Base-by-base conservation (phyloP, 208 protist genomes). In the Wallacemonas sp. region DNA sequence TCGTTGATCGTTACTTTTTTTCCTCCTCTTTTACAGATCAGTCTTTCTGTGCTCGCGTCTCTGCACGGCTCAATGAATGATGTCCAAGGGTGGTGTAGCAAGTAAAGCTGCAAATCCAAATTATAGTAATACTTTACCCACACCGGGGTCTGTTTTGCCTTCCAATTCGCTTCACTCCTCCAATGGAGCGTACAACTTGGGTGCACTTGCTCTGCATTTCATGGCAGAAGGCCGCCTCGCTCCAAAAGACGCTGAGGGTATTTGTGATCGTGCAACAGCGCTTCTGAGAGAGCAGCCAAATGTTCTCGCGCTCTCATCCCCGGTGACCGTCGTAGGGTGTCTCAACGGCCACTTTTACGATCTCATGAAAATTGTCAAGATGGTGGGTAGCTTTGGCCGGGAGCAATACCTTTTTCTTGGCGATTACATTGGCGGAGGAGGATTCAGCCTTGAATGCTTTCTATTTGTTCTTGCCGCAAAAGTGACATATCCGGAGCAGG, bases 321-420 rank as follows among this genome's bases (percentile, higher is more conserved):
- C 79, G 17, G 68, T 98, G 1, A 92, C 83, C 5, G 80, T 98
- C 24, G 94, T 98, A 1, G 97, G 97, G 21, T 94, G 98, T 74
- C 69, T 98, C 61, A 94, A 98, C 64, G 97, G 96, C 39, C 97
- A 98, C 70, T 90, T 96, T 34, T 93, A 94, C 69, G 94, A 98
- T 62, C 62, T 98, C 17, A 70, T 84, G 11, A 93, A 97, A 65
- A 81, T 97, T 34, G 58, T 97, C 22, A 62, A 69, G 24, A 68
- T 93, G 15, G 89, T 70, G 2, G 89, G 90, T 12, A 70, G 75
- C 54, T 69, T 84, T 27, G 56, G 38, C 14, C 73, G 88, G 24
- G 99, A 91, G 3, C 97, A 98, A 62, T 99, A 98, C 66, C 72
- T 99, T 0, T 99, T 99, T 68, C 86, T 99, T 69, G 97, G 98